Evolutionary conservation across 2,329 filamentous ascomycete genomes (phyloP).

Genomic region (Fusarium irregulare): DNA sequence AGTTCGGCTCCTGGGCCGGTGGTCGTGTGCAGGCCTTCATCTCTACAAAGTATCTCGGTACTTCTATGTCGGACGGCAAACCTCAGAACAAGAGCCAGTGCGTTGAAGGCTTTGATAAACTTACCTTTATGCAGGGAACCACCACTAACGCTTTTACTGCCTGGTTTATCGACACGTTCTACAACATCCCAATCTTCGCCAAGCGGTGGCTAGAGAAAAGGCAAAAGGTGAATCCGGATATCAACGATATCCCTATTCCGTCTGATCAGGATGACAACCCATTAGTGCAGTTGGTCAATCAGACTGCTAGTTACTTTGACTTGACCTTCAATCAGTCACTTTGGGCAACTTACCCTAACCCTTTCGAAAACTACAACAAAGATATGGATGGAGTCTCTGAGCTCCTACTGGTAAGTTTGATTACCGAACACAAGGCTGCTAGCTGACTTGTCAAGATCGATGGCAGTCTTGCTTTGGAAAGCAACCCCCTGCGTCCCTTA

Average conservation of each 20-base stretch:
- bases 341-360: constrained; percentile 49
- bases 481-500: constrained; percentile 45
- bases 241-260: constrained; percentile 37
- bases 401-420: constrained; percentile 40
- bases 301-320: constrained; percentile 42
- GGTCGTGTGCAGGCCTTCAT: constrained; percentile 47
- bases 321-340: constrained; percentile 48
- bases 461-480: constrained; percentile 48
- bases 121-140: constrained; percentile 48
- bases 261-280: constrained; percentile 31
- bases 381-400: constrained; percentile 43
- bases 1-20: constrained; percentile 50
- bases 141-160: constrained; percentile 45
- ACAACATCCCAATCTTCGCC: constrained; percentile 40
- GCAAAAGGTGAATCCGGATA: constrained; percentile 18
- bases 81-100: constrained; percentile 45
- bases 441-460: constrained; percentile 40
- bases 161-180: constrained; percentile 46
- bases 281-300: constrained; percentile 40
- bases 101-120: constrained; percentile 48
- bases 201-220: constrained; percentile 34
- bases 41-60: constrained; percentile 46
- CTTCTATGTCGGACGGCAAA: constrained; percentile 43
- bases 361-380: constrained; percentile 46
- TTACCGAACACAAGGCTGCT: rapidly evolving